Evolutionary conservation across 1,284 basidiomycete species (phyloP), one percentile per base, ranked within the genome.

Genomic region (Puccinia coronata): DNA sequence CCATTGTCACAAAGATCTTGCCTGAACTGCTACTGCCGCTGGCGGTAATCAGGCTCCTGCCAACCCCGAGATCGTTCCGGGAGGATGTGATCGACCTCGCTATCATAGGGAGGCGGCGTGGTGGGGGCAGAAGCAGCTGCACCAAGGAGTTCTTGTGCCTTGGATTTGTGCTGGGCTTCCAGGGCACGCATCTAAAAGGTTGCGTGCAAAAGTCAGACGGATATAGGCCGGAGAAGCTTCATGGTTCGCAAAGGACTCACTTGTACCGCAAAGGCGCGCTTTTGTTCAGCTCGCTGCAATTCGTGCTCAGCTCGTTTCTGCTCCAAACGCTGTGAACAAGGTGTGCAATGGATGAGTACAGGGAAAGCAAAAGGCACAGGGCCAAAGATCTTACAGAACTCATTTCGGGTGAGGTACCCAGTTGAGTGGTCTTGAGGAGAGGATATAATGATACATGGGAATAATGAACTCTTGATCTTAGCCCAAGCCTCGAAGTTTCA

Each of bases 231-330:
- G 25, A 34, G 20, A 25, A n/a, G 61, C 55, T 14, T 57, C 92
- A 92, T 0, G 92, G 93, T 4, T n/a, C 92, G 93, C 16, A 92
- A 92, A 1, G 92, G 92, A 11, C 92, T 91, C 92, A 96, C 96
- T 87, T 96, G 93, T 84, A 95, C 93, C 87, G 96, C 95, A 86
- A 97, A 96, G 84, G 93, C 88, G 87, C 92, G 92, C 85, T 94
- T 91, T 86, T 96, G 95, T 80, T 93, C 87, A 65, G 88, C 88
- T 83, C 94, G 92, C 87, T 94, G 93, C 80, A 92, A 85, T 87
- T 96, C 93, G 86, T 96, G 93, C 86, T 96, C 93, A 83, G 93
- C 88, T 84, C 94, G 92, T 87, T 95, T 96, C 85, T 94, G 89
- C 86, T 95, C 93, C 83, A 95, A 91, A 83, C 92, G 92, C 92